These are phyloP conservation scores for Oleoguttula mirabilis DNA, from an alignment of 495 filamentous ascomycete species.

Conservation along the genomic window DNA sequence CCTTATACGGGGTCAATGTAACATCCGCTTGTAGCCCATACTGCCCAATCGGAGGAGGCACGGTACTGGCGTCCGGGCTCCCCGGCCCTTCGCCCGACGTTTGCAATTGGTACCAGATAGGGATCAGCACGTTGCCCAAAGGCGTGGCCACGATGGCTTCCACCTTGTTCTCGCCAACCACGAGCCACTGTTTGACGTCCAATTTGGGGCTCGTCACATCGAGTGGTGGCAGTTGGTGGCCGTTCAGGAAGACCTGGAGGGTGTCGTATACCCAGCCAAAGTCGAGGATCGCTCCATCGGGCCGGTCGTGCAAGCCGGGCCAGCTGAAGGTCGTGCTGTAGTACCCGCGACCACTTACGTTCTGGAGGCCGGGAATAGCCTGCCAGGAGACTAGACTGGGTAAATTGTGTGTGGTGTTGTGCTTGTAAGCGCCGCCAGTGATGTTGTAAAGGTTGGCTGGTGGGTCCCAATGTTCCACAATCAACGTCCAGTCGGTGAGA, in stretches of 20 bases:
- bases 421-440: not conserved
- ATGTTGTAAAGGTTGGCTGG: constrained; percentile 9
- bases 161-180: constrained; percentile 5
- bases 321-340: constrained; percentile 19
- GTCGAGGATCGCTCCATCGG: constrained; percentile 12
- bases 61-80: too few species aligned
- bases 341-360: constrained; percentile 15
- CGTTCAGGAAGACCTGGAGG: constrained; percentile 13
- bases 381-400: constrained; percentile 17
- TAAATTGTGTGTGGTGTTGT: constrained; percentile 11
- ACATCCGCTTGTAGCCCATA: too few species aligned
- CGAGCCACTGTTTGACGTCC: constrained; percentile 5
- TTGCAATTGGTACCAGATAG: constrained; percentile 5
- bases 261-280: constrained; percentile 19
- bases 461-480: constrained; percentile 14
- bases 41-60: too few species aligned
- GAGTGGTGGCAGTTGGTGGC: constrained; percentile 14
- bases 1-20: too few species aligned
- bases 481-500: constrained; percentile 16
- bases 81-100: too few species aligned
- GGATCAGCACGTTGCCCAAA: constrained; percentile 15
- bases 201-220: constrained; percentile 15
- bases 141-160: constrained; percentile 18
- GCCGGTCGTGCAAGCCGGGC: not conserved
- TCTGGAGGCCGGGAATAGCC: constrained; percentile 7